These are phyloP conservation scores for Aurantiochytrium sp. DNA, from an alignment of 108 stramenopile species.

Conservation along the genomic window DNA sequence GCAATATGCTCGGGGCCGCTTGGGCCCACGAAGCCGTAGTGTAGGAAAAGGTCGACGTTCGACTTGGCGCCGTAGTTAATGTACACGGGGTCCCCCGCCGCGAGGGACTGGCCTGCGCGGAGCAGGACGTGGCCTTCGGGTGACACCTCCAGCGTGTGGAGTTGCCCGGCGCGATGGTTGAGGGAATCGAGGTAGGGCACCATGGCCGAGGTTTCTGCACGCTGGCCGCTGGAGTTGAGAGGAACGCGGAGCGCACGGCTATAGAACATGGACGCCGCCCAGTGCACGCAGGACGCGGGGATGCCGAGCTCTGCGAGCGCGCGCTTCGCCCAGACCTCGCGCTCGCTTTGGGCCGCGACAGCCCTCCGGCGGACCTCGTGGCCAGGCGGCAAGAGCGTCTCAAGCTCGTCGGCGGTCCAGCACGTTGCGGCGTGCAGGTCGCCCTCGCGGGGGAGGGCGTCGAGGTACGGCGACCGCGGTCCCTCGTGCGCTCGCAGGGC, in stretches of 20 bases:
- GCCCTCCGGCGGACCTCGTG: neutral
- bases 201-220: neutral
- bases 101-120: neutral
- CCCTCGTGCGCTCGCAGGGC: neutral
- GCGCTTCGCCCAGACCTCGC: neutral
- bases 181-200: neutral
- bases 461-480: neutral
- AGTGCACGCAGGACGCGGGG: neutral
- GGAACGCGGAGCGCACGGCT: neutral
- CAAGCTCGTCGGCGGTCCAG: neutral
- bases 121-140: neutral
- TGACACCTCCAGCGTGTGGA: neutral
- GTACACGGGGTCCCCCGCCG: neutral
- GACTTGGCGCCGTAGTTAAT: constrained; percentile 29
- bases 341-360: neutral
- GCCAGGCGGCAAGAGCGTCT: neutral
- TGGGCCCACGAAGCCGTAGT: neutral
- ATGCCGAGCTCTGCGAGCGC: neutral
- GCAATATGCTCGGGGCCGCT: neutral
- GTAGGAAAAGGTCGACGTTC: neutral
- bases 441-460: neutral
- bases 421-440: neutral
- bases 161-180: neutral
- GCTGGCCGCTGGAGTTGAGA: neutral
- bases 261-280: neutral